Conservation (phyloP, 2,329 filamentous ascomycete species). For the Pseudocercospora crystallina region DNA sequence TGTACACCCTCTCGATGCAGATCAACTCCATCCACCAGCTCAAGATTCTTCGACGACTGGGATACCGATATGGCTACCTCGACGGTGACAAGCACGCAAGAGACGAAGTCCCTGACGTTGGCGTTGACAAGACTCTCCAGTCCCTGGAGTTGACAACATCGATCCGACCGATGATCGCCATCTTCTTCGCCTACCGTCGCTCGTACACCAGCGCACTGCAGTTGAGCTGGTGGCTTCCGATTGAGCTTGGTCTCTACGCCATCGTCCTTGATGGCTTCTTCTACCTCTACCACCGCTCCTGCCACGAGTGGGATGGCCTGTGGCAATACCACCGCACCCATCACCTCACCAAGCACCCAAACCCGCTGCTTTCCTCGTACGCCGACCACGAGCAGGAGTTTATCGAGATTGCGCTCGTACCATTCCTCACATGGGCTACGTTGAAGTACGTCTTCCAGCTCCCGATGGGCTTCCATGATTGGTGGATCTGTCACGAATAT, state of each 20-base stretch:
- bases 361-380: constrained; percentile 44
- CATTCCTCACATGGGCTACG: constrained; percentile 40
- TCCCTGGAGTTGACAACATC: constrained; percentile 23
- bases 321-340: constrained; percentile 50
- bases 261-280: constrained; percentile 49
- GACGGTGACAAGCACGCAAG: constrained; percentile 47
- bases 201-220: constrained; percentile 8
- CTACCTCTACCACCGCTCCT: constrained; percentile 46
- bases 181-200: constrained; percentile 22
- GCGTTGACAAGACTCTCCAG: constrained; percentile 19
- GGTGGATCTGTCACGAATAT: constrained; percentile 50
- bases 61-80: constrained; percentile 41
- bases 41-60: constrained; percentile 39
- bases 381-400: constrained; percentile 46
- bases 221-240: constrained; percentile 38
- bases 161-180: constrained; percentile 21
- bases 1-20: constrained; percentile 43
- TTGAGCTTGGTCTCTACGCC: constrained; percentile 44
- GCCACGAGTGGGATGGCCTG: constrained; percentile 43
- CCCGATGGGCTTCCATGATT: constrained; percentile 50
- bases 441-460: constrained; percentile 39
- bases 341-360: constrained; percentile 49
- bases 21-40: constrained; percentile 42
- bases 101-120: constrained; percentile 44
- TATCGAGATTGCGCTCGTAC: constrained; percentile 46